phyloP scores from a whole-genome alignment of 176 grass and related monocot genomes.

The Poa pratensis region DNA sequence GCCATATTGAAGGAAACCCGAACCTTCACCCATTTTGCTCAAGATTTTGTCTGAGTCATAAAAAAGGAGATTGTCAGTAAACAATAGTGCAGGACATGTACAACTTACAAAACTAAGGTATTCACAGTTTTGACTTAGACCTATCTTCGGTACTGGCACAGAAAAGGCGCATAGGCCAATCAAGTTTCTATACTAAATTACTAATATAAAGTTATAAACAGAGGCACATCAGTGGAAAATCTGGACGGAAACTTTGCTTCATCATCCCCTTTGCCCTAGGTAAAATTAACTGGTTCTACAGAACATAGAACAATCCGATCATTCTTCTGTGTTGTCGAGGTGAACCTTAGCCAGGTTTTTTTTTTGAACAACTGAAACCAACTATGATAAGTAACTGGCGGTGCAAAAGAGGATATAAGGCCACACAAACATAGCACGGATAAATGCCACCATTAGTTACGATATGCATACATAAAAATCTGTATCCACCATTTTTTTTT shows the following conservation, averaged over 20 bases:
- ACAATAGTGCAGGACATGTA: slow-evolving; percentile 23
- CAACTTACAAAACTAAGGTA: not conserved
- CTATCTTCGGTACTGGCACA: not conserved
- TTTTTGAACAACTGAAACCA: not conserved
- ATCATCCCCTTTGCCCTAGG: slow-evolving; percentile 4
- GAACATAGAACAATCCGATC: not conserved
- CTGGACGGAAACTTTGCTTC: slow-evolving; percentile 13
- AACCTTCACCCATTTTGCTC: slow-evolving; percentile 98
- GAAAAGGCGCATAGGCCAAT: not conserved
- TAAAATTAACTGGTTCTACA: slow-evolving; percentile 16
- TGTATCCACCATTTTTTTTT: slow-evolving; percentile 2
- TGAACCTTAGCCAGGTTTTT: not conserved
- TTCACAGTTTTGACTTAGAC: not conserved
- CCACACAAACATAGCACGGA: not conserved
- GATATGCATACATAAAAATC: not conserved
- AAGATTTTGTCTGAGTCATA: slow-evolving; percentile 89
- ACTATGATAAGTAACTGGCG: not conserved
- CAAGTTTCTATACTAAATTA: not conserved
- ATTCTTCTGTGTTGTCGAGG: not conserved
- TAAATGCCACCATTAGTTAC: not conserved
- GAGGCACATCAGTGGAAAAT: not conserved
- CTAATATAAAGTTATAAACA: too few species aligned
- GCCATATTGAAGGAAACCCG: slow-evolving; percentile 47
- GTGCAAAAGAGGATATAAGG: not conserved
- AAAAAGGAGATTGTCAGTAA: slow-evolving; percentile 45